Evolutionary conservation across 345 rosid species (phyloP), one percentile per base, ranked within the genome.

Genomic region (Citrus sinensis): DNA sequence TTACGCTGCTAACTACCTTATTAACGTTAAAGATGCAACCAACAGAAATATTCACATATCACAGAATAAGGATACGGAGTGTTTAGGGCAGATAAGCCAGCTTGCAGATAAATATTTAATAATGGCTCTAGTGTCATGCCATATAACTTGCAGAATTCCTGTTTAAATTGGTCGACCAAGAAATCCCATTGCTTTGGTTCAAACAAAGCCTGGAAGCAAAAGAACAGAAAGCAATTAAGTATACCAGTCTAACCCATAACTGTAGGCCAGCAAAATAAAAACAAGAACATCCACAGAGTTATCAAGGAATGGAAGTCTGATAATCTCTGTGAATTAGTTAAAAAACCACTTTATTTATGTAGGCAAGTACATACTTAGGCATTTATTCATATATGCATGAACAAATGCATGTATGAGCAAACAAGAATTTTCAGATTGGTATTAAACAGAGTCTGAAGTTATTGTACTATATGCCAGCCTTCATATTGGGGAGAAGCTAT

Each of bases 111-210:
- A 68, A 96, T 96, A 86, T 90, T 94, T 82, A 96, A 82, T 82
- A 96, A 81, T 24, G 99, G 98, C 86, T 94, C 98, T 69, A 88
- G 78, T 24, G 99, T 89, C 98, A 96, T 96, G 89, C 99, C 99
- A 85, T 94, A 92, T 75, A 96, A 80, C 88, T 83, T 89, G 91
- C 91, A 94, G 87, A 96, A 92, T 83, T 96, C 99, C 83, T 89
- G 94, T 84, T 90, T 92, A 81, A 96, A 96, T 79, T 89, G 97
- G 65, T 91, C 86, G 80, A 91, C 98, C 85, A 96, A 85, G 87
- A 83, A 82, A 84, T 94, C 98, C 99, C 99, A 96, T 80, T 94
- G 98, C 87, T 86, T 89, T 17, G 89, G 83, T 85, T 96, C 97
- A 83, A 96, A 96, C 78, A 96, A 86, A 77, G 76, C 90, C 99